Conservation (phyloP, 257 asterid species). For the Penstemon davidsonii region DNA sequence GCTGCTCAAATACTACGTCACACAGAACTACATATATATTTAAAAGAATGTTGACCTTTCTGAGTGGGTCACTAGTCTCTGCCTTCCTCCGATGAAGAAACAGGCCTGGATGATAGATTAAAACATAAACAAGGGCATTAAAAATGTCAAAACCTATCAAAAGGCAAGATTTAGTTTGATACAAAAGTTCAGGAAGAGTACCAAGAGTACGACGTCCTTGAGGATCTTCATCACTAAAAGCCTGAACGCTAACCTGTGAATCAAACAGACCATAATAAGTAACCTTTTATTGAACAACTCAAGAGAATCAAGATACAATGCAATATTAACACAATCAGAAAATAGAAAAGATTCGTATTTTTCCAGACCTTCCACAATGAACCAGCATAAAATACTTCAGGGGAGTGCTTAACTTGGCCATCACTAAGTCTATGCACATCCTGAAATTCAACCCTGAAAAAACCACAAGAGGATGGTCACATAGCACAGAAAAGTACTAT, state of each 20-base stretch:
- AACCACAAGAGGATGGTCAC: constrained; percentile 31
- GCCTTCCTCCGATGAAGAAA: constrained; percentile 98
- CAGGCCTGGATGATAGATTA: constrained; percentile 58
- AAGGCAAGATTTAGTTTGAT: constrained; percentile 16
- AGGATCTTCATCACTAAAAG: constrained; percentile 94
- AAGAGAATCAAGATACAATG: constrained; percentile 14
- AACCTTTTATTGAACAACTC: constrained; percentile 22
- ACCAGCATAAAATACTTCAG: constrained; percentile 94
- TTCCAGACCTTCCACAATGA: constrained; percentile 89
- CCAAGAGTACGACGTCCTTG: constrained; percentile 99
- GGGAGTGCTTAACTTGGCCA: constrained; percentile 95
- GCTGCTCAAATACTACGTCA: neutral
- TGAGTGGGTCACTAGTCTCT: constrained; percentile 67
- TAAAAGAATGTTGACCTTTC: constrained; percentile 57
- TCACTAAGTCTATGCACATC: constrained; percentile 87
- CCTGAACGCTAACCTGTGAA: constrained; percentile 88
- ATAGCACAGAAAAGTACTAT: neutral
- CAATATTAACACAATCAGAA: neutral
- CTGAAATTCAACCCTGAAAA: constrained; percentile 84
- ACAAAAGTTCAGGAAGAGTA: constrained; percentile 31
- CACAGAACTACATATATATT: neutral
- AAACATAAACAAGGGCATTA: constrained; percentile 15
- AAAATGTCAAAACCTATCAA: constrained; percentile 1
- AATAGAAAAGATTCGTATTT: constrained; percentile 5
- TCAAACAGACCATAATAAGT: constrained; percentile 29